Conservation (phyloP, 805 yeast species). For the Starmerella etchellsii region DNA sequence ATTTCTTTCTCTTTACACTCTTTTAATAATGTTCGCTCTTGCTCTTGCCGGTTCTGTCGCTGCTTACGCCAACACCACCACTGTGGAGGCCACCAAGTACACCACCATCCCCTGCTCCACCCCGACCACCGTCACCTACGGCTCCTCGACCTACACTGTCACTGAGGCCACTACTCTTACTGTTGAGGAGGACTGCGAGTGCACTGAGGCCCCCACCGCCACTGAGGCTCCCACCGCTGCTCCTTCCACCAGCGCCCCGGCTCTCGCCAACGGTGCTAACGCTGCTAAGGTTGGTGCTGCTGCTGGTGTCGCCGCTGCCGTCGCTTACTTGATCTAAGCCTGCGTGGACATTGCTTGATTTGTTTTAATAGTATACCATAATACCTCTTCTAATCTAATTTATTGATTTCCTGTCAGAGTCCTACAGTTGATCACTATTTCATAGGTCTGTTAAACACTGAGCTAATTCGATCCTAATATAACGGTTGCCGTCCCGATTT, state of each 20-base stretch:
- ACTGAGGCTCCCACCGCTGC: slow-evolving; percentile 1
- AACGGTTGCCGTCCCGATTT: background rate
- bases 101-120: slow-evolving; percentile 15
- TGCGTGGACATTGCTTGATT: background rate
- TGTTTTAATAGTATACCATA: background rate
- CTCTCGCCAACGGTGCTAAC: slow-evolving; percentile 14
- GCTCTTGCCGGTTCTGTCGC: slow-evolving; percentile 15
- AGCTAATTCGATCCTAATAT: background rate
- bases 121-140: slow-evolving; percentile 17
- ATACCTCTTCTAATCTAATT: background rate
- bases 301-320: slow-evolving; percentile 20
- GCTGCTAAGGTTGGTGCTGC: slow-evolving; percentile 17
- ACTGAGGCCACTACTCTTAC: slow-evolving; percentile 16
- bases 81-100: slow-evolving; percentile 12
- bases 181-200: slow-evolving; percentile 16
- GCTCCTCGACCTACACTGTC: slow-evolving; percentile 15
- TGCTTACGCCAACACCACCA: slow-evolving; percentile 11
- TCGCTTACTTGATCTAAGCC: slow-evolving; percentile 17
- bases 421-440: background rate
- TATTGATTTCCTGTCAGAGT: background rate
- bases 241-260: slow-evolving; percentile 7
- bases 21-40: slow-evolving; percentile 12
- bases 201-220: slow-evolving; percentile 8
- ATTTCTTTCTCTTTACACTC: background rate
- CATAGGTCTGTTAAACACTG: background rate